Evolutionary conservation across 257 asterid genomes (phyloP), one percentile per base, ranked within the genome.

Genomic region (Jacaranda copaia): DNA sequence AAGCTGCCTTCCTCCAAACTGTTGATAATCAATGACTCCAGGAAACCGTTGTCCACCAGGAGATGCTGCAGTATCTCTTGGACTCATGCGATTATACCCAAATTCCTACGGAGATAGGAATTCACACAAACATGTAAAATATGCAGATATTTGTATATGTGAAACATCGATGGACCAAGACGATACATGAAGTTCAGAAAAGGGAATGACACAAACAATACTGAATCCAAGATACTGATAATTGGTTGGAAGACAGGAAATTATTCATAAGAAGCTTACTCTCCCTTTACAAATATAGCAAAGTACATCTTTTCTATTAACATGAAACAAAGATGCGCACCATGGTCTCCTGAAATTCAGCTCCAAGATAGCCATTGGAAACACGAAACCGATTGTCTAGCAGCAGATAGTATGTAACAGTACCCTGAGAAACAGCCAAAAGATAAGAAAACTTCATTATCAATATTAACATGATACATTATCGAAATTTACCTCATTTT

Each of bases 351-450:
- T 88, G 90, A 82, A 90, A 94, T 85, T 92, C 98, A 84, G 93
- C 93, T 76, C 98, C 97, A 78, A 92, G 92, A 80, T 94, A 92
- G 82, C 98, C 97, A 79, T 81, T 90, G 80, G 91, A 81, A 80
- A 73, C 88, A 69, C 92, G 93, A 75, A 88, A 91, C 70, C 97
- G 91, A 73, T 94, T 94, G 92, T 94, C 98, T 32, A 92, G 85
- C 64, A 94, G 88, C 85, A 94, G 82, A 86, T 88, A 94, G 85
- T 92, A 94, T 14, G 98, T 83, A 69, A 94, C 94, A 8, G 98
- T 94, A 57, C 97, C 96, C 98, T 94, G 87, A 77, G 79, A 82
- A 72, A 76, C 73, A 76, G 55, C 72, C 16, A 59, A 65, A 35
- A 59, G 49, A 70, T 79, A 57, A 83, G 83, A 51, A 58, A 72